Percentiles rank a stretch among this genome's conserved stretches.
Evolutionary conservation across 2,329 filamentous ascomycete genomes (phyloP).

Genomic region (Truncatella angustata): DNA sequence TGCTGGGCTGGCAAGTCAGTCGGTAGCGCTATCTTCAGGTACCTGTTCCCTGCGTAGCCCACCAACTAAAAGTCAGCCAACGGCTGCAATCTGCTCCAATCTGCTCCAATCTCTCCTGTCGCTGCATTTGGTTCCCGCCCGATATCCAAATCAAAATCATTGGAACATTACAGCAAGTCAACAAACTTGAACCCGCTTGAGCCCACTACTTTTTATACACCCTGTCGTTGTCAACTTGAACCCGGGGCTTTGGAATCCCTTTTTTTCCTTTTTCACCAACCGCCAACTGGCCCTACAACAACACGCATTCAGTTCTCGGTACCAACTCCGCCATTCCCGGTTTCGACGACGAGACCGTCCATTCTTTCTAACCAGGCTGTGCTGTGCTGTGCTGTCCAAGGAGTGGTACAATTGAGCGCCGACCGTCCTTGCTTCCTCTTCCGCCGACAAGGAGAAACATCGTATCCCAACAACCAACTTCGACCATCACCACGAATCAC

Average conservation of each 20-base stretch:
- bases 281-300: no score
- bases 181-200: no score
- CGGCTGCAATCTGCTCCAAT: conserved; percentile 3
- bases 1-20: not conserved
- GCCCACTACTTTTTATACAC: no score
- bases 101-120: no score
- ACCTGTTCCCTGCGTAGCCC: not conserved
- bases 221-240: no score
- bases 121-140: no score
- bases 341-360: not conserved
- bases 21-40: conserved; percentile 6
- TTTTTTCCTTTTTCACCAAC: not conserved
- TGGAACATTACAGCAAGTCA: no score
- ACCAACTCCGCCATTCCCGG: not conserved
- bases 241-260: conserved; percentile 2
- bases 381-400: not conserved
- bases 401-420: not conserved
- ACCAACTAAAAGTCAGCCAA: not conserved
- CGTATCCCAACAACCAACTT: not conserved
- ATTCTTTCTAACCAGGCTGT: no score
- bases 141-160: conserved; percentile 6
- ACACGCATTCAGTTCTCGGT: no score
- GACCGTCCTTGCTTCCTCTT: not conserved
- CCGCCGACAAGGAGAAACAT: not conserved
- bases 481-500: not conserved